Conservation (phyloP, 2,329 filamentous ascomycete species). For the Rhytidhysteron rufulum region DNA sequence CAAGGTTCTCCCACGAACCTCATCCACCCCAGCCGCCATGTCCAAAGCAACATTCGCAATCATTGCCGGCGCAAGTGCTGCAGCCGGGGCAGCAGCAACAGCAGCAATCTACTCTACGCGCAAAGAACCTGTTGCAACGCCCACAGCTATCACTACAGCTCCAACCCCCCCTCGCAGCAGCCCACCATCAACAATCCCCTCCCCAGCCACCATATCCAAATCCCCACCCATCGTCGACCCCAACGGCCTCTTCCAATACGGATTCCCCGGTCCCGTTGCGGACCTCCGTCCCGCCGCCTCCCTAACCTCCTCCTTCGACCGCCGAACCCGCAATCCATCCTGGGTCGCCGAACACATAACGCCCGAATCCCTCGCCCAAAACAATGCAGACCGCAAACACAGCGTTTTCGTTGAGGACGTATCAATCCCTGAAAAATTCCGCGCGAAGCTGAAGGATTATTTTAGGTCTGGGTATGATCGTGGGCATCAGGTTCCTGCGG, state of each 20-base stretch:
- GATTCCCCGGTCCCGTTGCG: constrained; percentile 85
- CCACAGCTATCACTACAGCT: constrained; percentile 31
- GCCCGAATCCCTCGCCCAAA: constrained; percentile 69
- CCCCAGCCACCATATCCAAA: constrained; percentile 18
- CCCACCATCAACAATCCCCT: constrained; percentile 19
- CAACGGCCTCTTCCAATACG: constrained; percentile 51
- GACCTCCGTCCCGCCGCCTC: constrained; percentile 75
- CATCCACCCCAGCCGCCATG: constrained; percentile 29
- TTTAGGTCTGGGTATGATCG: constrained; percentile 92
- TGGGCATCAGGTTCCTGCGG: constrained; percentile 94
- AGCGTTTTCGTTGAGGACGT: constrained; percentile 79
- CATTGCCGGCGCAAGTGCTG: constrained; percentile 47
- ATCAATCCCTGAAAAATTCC: constrained; percentile 77
- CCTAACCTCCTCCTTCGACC: constrained; percentile 85
- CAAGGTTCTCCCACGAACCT: constrained; percentile 1
- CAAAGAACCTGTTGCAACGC: constrained; percentile 24
- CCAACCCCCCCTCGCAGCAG: constrained; percentile 28
- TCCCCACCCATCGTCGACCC: constrained; percentile 42
- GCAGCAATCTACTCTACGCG: constrained; percentile 42
- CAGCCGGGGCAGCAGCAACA: constrained; percentile 46
- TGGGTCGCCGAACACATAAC: constrained; percentile 97
- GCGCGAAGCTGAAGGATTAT: constrained; percentile 89
- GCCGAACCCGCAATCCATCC: constrained; percentile 82
- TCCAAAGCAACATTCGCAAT: constrained; percentile 49
- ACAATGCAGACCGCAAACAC: constrained; percentile 78